phyloP scores from a whole-genome alignment of 2,329 filamentous ascomycete genomes.

The Claviceps sp. region DNA sequence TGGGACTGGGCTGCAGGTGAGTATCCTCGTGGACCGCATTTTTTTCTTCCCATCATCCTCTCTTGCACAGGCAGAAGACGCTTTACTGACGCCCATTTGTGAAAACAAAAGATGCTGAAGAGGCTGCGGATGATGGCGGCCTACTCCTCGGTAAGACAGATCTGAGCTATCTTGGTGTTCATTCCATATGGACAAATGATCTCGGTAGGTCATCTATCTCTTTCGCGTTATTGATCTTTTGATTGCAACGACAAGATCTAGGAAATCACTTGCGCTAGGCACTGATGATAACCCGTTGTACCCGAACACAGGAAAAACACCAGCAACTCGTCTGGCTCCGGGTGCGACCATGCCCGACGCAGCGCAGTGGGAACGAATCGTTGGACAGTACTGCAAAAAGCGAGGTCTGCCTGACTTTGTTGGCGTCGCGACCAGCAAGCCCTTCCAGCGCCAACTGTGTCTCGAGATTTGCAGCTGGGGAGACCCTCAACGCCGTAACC shows the following conservation, averaged over 20 bases:
- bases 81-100: not conserved
- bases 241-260: not conserved
- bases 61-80: not conserved
- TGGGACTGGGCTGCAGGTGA: conserved; percentile 63
- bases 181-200: conserved; percentile 57
- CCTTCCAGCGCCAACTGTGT: conserved; percentile 61
- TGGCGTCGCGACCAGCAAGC: conserved; percentile 48
- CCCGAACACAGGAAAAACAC: conserved; percentile 28
- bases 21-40: conserved; percentile 11
- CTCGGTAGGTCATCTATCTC: conserved; percentile 35
- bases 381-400: conserved; percentile 50
- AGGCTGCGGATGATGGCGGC: conserved; percentile 50
- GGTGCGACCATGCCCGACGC: conserved; percentile 32
- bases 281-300: conserved; percentile 6
- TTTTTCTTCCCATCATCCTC: not conserved
- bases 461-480: conserved; percentile 65
- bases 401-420: conserved; percentile 49
- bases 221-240: not conserved
- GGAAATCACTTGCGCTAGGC: not conserved
- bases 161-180: conserved; percentile 62
- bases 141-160: conserved; percentile 59
- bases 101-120: conserved; percentile 39
- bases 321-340: conserved; percentile 33
- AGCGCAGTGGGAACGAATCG: conserved; percentile 44
- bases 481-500: conserved; percentile 35